Evolutionary conservation across 768 basidiomycete genomes (phyloP), one percentile per base, ranked within the genome.

Genomic region (Lactarius evosmus): DNA sequence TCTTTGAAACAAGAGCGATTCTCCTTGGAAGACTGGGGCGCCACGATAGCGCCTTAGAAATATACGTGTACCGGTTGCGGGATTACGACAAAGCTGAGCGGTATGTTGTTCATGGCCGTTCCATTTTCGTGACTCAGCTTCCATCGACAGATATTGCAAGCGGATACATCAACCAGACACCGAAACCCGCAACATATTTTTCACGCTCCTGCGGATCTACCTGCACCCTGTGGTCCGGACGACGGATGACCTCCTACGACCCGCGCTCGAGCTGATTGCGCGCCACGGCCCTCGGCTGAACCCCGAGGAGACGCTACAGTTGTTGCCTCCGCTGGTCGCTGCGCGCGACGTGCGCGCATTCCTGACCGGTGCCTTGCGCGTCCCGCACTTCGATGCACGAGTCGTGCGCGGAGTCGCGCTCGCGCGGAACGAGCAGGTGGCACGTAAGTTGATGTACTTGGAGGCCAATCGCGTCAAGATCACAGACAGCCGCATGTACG

Each of bases 31-130:
- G 90, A 51, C 80, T 98, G 65, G 93, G 91, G 1, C 85, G 92
- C 59, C 96, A 98, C 66, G 93, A 97, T 66, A 92, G 88, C 65
- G 95, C 96, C 0, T 82, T 98, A n/a, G 93, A 95, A 71, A 82
- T 96, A 16, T 99, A 98, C 72, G 94, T 95, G 7, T 89, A 98
- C 71, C 85, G 86, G 38, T 79, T 98, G 34, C 82, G 87, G 41
- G 89, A 95, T 71, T 93, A 88, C 72, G 65, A 75, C 30, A 93
- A 93, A 66, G 97, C 97, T 0, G 97, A 98, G 78, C 86, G 90
- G 93, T 95, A 70, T 67, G 87, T 73, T 22, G 30, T 38, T 9
- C 22, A 32, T 8, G 33, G 11, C 14, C 12, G 16, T 22, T 54
- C 30, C n/a, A 14, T 22, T n/a, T n/a, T n/a, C n/a, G n/a, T n/a